These are phyloP conservation scores for Fusarium marasasianum DNA, from an alignment of 2,329 filamentous ascomycete genomes.

Conservation along the genomic window DNA sequence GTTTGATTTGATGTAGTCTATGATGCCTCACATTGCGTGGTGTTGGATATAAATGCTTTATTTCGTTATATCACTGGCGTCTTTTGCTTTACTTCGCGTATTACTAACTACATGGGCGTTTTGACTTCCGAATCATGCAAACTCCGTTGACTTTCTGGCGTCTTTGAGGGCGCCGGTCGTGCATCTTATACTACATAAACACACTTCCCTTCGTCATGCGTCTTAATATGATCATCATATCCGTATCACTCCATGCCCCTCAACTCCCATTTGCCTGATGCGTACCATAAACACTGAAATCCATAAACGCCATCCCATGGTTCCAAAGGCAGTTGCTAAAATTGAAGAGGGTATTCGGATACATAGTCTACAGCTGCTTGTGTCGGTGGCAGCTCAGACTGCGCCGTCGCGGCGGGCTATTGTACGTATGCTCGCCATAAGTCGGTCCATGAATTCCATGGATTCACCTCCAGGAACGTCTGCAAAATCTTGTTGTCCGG, in stretches of 20 bases:
- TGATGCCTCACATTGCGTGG: neutral
- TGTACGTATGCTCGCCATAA: slow-evolving; percentile 61
- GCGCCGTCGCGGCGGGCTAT: slow-evolving; percentile 43
- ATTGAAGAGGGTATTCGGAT: slow-evolving; percentile 17
- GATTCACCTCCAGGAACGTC: slow-evolving; percentile 56
- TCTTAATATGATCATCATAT: slow-evolving; percentile 7
- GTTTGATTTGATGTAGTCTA: neutral
- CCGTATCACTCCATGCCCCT: slow-evolving; percentile 3
- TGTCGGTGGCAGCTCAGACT: neutral
- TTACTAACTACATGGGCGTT: neutral
- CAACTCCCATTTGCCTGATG: slow-evolving; percentile 1
- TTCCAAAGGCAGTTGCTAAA: neutral
- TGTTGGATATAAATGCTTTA: neutral
- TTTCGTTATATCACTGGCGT: neutral
- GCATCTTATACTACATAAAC: slow-evolving; percentile 18
- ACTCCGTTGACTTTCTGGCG: neutral
- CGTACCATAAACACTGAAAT: neutral
- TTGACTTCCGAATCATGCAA: neutral
- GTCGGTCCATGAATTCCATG: slow-evolving; percentile 61
- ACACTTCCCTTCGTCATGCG: slow-evolving; percentile 7
- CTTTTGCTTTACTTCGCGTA: neutral
- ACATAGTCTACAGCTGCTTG: neutral
- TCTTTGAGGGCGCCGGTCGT: neutral
- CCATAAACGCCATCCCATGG: slow-evolving; percentile 28
- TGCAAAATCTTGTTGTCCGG: slow-evolving; percentile 48